phyloP scores from a whole-genome alignment of 2,329 filamentous ascomycete genomes.

The Diaporthe humulicola region DNA sequence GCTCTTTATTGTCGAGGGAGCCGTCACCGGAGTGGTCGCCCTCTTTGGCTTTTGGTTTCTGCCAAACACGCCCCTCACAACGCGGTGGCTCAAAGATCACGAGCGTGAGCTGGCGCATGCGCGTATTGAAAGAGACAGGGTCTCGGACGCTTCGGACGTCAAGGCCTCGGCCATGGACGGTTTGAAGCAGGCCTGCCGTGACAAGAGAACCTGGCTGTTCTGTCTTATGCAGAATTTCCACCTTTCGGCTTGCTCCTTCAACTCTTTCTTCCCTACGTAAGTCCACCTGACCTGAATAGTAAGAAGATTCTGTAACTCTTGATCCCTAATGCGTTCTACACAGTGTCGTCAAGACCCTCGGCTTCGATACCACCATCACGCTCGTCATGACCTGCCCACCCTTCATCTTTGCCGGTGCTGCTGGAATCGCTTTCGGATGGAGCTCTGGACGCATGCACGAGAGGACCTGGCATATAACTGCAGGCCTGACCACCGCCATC shows the following conservation, averaged over 20 bases:
- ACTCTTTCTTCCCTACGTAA: conserved; percentile 46
- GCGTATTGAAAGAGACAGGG: conserved; percentile 22
- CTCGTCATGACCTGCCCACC: conserved; percentile 60
- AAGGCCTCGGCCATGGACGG: conserved; percentile 21
- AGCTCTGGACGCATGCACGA: conserved; percentile 59
- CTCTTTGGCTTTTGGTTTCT: conserved; percentile 41
- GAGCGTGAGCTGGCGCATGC: conserved; percentile 31
- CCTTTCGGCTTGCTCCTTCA: conserved; percentile 55
- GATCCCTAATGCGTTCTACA: neutral
- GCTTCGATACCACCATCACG: conserved; percentile 55
- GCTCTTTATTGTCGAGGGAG: conserved; percentile 47
- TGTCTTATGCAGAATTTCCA: conserved; percentile 38
- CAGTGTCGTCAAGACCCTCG: conserved; percentile 55
- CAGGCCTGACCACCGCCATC: conserved; percentile 54
- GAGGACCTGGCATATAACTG: conserved; percentile 55
- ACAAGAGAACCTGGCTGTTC: conserved; percentile 31
- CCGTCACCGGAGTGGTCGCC: conserved; percentile 47
- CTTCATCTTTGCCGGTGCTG: conserved; percentile 58
- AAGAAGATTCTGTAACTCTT: neutral
- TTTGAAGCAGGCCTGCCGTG: conserved; percentile 14
- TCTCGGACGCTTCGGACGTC: conserved; percentile 17
- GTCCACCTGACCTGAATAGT: neutral
- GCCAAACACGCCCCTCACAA: conserved; percentile 27
- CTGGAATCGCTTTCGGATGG: conserved; percentile 56
- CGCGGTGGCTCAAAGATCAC: conserved; percentile 19